These are phyloP conservation scores for Quercus phellos DNA, from an alignment of 331 rosid species.

Conservation along the genomic window DNA sequence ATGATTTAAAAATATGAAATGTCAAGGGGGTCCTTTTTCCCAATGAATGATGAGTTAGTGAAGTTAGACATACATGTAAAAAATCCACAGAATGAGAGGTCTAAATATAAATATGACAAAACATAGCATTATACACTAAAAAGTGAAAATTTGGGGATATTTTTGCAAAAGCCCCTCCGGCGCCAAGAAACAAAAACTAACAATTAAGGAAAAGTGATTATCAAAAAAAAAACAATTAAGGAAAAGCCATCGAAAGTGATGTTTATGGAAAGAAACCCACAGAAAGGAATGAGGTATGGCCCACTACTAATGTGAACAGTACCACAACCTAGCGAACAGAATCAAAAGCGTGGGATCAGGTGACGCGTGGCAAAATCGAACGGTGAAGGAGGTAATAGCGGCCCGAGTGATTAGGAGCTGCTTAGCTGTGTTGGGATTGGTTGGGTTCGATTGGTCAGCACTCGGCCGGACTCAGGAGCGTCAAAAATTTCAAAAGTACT, in stretches of 20 bases:
- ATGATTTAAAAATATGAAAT: too few species aligned
- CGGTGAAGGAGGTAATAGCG: neutral
- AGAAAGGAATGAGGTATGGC: neutral
- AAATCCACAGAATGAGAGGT: neutral
- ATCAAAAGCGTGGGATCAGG: neutral
- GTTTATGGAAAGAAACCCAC: neutral
- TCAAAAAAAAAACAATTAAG: neutral
- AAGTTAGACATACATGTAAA: too few species aligned
- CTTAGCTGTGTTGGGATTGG: constrained; percentile 1
- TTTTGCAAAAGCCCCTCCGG: neutral
- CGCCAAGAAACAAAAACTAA: neutral
- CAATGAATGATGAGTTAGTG: too few species aligned
- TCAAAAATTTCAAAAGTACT: neutral
- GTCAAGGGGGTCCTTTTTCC: too few species aligned
- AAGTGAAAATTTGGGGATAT: neutral
- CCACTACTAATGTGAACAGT: constrained; percentile 5
- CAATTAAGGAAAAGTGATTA: neutral
- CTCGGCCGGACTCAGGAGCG: neutral
- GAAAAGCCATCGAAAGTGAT: constrained; percentile 11
- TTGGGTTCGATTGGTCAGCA: constrained; percentile 1
- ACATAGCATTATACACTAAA: neutral
- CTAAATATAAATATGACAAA: neutral
- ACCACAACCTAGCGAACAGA: neutral
- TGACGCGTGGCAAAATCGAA: constrained; percentile 12
- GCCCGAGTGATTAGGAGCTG: neutral